Evolutionary conservation across 2,329 filamentous ascomycete genomes (phyloP), one percentile per base, ranked within the genome.

Genomic region (Fonsecaea pugnacius): DNA sequence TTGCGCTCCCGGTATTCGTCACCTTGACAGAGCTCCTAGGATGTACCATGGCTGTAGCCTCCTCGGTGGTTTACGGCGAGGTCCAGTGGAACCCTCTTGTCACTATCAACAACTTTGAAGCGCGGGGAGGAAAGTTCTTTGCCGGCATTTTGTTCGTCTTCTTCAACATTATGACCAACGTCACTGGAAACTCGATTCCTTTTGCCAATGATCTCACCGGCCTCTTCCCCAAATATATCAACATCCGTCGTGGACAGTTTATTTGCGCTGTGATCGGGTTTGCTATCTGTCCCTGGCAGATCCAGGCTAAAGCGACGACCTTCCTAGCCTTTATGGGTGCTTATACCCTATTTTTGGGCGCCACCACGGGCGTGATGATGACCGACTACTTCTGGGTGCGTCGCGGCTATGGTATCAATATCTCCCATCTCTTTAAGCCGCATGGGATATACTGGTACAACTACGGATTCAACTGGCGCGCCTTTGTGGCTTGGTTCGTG

Each of bases 401-500:
- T 2, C 63, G 66, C 24, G 48, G 63, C n/a, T 51, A 50, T 7
- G 55, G 55, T 12, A 53, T 62, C 53, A 60, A 68, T 51, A 63
- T 68, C 36, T 60, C 64, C 10, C 64, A 55, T 32, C 63, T 69
- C 7, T 69, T 67, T 58, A 59, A 69, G 38, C 66, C 64, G 14
- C 60, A 27, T 21, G 67, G 66, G 7, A 63, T 62, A 16, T 69
- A 69, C 52, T 58, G 66, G 50, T 69, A 66, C 27, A 24, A 35
- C 35, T 72, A 69, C 40, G 84, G 85, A 1, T 76, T 80, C 54
- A 89, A 89, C 68, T 88, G 84, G 84, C 80, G 86, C 10, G 87
- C 86, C n/a, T 75, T 85, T 1, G 74, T 83, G 1, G 83, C 86
- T 0, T 87, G 88, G 67, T 59, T 88, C 6, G 77, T 85, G 4